Evolutionary conservation across 106 monocot genomes (phyloP), one percentile per base, ranked within the genome.

Genomic region (Dendrobium nobile): DNA sequence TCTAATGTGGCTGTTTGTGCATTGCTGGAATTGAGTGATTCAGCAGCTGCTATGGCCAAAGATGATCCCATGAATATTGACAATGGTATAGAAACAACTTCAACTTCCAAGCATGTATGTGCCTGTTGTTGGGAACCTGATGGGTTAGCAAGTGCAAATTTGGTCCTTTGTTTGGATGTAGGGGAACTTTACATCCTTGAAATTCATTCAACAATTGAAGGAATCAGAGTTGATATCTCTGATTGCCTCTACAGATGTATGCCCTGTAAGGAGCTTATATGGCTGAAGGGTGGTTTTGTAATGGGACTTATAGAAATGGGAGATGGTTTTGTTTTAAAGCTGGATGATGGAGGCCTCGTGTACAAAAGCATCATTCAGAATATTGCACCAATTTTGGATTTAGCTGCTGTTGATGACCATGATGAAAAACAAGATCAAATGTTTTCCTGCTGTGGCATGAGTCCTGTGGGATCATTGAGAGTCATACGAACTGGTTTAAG

Each of bases 381-480:
- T 81, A 85, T 95, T 77, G 82, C 95, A 64, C 99, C 99, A 48
- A 91, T 99, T 78, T 80, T 99, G 77, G 99, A 99, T 81, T 78
- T 91, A 64, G 82, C 80, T 68, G 64, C 86, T 77, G 82, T 87
- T 77, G 88, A 90, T 81, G 83, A 75, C 58, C 85, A 91, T 88
- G 93, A 91, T 77, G 95, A 91, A 79, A 95, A 99, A 84, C 90
- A 90, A 45, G 85, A 91, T 80, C 87, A 90, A 81, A 85, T 95
- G 73, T 91, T 93, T 95, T 89, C 99, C 7, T 91, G 99, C 41
- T 93, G 95, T 86, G 99, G 95, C 17, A 91, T 93, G 87, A 84
- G 54, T 82, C 90, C 92, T 22, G 89, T 90, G 73, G 99, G 93
- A 54, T 95, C 99, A 72, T 75, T 99, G 73, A 88, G 95, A 77